phyloP scores from a whole-genome alignment of 192 early-diverging fungal species.

The Coemansia aciculifera region DNA sequence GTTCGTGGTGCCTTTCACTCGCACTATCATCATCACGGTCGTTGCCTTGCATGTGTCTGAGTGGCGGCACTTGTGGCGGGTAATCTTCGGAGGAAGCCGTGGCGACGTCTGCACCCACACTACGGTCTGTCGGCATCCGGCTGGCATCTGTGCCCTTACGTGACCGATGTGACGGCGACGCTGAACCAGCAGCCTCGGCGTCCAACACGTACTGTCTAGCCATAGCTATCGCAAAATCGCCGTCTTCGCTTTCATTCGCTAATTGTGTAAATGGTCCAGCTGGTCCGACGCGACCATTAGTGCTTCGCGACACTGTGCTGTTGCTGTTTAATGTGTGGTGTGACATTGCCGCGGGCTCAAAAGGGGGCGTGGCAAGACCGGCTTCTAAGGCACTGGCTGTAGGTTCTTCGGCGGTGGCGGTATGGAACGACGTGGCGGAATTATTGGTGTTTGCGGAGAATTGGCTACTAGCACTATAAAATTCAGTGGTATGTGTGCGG shows the following conservation, averaged over 20 bases:
- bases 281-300: not conserved
- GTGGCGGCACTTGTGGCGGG: constrained; percentile 17
- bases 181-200: constrained; percentile 44
- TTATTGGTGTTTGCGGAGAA: constrained; percentile 7
- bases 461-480: constrained; percentile 40
- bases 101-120: constrained; percentile 10
- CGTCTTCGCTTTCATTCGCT: constrained; percentile 1
- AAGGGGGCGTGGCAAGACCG: not conserved
- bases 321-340: constrained; percentile 10
- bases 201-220: constrained; percentile 46
- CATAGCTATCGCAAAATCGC: constrained; percentile 35
- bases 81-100: constrained; percentile 26
- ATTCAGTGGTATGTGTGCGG: constrained; percentile 25
- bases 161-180: constrained; percentile 35
- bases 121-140: constrained; percentile 11
- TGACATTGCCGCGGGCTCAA: not conserved
- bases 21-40: constrained; percentile 18
- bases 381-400: not conserved
- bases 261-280: constrained; percentile 6
- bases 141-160: constrained; percentile 36
- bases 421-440: constrained; percentile 26
- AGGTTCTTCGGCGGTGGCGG: constrained; percentile 18
- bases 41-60: not conserved
- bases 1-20: not conserved
- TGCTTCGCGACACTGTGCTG: constrained; percentile 2